These are phyloP conservation scores for Thymus quinquecostatus DNA, from an alignment of 257 asterid species.

Conservation along the genomic window DNA sequence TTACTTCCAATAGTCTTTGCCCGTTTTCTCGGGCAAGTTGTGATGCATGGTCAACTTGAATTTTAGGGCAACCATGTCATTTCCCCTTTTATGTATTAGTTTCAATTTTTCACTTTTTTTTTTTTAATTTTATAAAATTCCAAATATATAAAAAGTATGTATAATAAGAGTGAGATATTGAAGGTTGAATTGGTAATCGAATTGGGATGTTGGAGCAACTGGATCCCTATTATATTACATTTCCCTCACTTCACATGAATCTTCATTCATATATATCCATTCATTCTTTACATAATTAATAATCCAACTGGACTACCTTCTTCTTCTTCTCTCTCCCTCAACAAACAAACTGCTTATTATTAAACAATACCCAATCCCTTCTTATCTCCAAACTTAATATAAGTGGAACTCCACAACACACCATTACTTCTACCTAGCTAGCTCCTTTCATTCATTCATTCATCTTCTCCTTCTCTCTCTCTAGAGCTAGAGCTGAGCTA, in stretches of 20 bases:
- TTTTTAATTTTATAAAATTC: too few relatives aligned
- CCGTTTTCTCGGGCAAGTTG: constrained; percentile 27
- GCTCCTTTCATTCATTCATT: not conserved
- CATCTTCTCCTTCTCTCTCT: not conserved
- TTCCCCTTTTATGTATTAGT: not conserved
- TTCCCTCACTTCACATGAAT: constrained; percentile 40
- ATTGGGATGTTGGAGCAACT: not conserved
- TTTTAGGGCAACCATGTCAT: constrained; percentile 4
- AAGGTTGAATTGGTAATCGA: constrained; percentile 23
- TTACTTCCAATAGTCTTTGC: not conserved
- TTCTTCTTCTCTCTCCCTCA: constrained; percentile 13
- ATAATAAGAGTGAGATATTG: not conserved
- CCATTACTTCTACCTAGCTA: not conserved
- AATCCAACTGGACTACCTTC: constrained; percentile 28
- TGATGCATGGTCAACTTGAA: not conserved
- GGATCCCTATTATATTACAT: constrained; percentile 31
- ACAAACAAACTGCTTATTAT: not conserved
- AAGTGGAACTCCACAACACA: constrained; percentile 22
- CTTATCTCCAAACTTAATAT: not conserved
- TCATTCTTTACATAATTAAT: constrained; percentile 1
- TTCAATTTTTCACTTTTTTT: too few relatives aligned
- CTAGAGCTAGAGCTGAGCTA: too few relatives aligned
- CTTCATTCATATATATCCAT: not conserved
- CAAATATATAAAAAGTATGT: too few relatives aligned
- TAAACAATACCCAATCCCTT: too few relatives aligned